phyloP scores from a whole-genome alignment of 2,329 filamentous ascomycete genomes.

The Tolypocladium nubicola region DNA sequence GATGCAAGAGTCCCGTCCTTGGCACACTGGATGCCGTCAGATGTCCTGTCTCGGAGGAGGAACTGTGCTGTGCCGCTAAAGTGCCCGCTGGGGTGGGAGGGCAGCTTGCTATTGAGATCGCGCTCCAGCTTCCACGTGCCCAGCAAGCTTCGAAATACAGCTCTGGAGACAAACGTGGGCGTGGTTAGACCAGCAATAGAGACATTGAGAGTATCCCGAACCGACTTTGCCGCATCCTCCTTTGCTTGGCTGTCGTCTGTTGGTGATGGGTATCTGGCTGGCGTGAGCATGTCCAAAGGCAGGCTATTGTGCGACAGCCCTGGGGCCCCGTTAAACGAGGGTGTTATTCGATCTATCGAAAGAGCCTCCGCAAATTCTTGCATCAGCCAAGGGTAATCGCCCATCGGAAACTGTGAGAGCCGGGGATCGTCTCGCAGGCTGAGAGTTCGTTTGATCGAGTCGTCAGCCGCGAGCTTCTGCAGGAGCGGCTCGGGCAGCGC shows the following conservation, averaged over 20 bases:
- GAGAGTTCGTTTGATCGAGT: constrained; percentile 34
- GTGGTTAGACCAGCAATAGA: constrained; percentile 29
- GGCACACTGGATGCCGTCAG: constrained; percentile 33
- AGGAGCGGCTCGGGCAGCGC: constrained; percentile 18
- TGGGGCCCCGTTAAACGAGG: constrained; percentile 16
- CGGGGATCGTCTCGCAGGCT: constrained; percentile 40
- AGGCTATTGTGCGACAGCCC: constrained; percentile 27
- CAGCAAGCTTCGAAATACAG: constrained; percentile 60
- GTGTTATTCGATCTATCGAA: constrained; percentile 31
- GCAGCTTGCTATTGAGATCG: constrained; percentile 39
- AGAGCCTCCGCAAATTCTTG: constrained; percentile 56
- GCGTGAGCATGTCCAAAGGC: constrained; percentile 43
- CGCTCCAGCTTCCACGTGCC: constrained; percentile 58
- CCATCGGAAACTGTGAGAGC: constrained; percentile 68
- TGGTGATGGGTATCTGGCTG: constrained; percentile 39
- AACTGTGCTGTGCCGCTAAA: constrained; percentile 58
- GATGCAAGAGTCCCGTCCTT: constrained; percentile 3
- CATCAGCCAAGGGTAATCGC: constrained; percentile 68
- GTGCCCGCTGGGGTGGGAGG: constrained; percentile 51
- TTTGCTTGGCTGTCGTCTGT: constrained; percentile 24
- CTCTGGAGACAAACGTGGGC: constrained; percentile 47
- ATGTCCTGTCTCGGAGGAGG: constrained; percentile 48
- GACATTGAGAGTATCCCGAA: constrained; percentile 33
- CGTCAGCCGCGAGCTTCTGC: constrained; percentile 31
- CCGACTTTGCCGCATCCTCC: constrained; percentile 29